phyloP scores from a whole-genome alignment of 768 basidiomycete genomes.

The Phaffia tasmanica region DNA sequence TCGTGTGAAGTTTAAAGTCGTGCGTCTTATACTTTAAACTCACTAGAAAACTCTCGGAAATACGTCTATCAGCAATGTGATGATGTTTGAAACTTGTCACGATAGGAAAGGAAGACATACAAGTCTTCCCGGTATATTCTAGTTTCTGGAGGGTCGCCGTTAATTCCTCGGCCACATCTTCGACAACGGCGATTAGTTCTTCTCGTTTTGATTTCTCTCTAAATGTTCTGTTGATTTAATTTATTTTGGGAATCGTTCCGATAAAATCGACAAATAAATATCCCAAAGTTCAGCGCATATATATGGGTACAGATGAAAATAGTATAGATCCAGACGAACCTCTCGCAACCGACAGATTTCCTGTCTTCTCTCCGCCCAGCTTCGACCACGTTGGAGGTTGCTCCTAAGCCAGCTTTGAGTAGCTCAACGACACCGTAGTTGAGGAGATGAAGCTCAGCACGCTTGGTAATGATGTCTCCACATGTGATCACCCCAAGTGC shows the following conservation, averaged over 20 bases:
- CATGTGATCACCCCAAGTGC: conserved; percentile 82
- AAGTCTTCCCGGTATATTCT: conserved; percentile 76
- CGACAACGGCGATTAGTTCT: conserved; percentile 61
- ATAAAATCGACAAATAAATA: background rate
- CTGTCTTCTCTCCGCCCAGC: conserved; percentile 66
- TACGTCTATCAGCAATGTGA: too few species aligned
- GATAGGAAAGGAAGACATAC: conserved; percentile 48
- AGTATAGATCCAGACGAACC: conserved; percentile 41
- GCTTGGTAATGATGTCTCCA: conserved; percentile 70
- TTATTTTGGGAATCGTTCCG: background rate
- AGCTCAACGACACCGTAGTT: conserved; percentile 72
- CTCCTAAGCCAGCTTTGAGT: conserved; percentile 67
- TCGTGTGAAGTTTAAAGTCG: conserved; percentile 64
- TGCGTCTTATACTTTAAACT: conserved; percentile 70
- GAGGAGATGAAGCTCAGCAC: conserved; percentile 64
- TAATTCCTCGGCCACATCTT: conserved; percentile 69
- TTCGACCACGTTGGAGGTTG: conserved; percentile 70
- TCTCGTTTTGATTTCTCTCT: conserved; percentile 53
- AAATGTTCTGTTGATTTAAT: conserved; percentile 56
- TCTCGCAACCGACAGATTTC: conserved; percentile 86
- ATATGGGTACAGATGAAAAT: conserved; percentile 4
- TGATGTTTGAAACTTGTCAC: too few species aligned
- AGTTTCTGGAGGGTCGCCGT: conserved; percentile 64
- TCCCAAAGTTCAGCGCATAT: too few species aligned
- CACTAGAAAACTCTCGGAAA: background rate